Evolutionary conservation across 2,329 filamentous ascomycete species (phyloP), one percentile per base, ranked within the genome.

Genomic region (Mycosphaerella arachidis): DNA sequence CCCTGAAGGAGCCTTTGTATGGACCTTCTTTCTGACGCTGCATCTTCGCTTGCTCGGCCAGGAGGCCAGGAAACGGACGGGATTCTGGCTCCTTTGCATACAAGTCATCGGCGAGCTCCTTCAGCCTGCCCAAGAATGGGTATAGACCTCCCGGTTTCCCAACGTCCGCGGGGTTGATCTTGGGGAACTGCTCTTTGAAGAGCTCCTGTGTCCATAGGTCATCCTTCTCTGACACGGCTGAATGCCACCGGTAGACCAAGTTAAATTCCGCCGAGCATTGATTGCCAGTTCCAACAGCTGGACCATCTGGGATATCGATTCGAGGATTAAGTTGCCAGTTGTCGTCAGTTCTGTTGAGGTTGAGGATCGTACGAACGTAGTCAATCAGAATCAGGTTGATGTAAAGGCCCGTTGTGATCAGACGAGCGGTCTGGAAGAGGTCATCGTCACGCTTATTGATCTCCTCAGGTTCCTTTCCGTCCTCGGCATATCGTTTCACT

Each of bases 201-300:
- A 75, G 66, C 2, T 77, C 67, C 52, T 75, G 70, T 1, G 75
- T 75, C 78, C 78, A 82, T 20, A 74, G 68, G 58, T 79, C 79
- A 62, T 82, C 79, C 8, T 71, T 70, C 20, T 67, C 59, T 3
- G 76, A 79, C 4, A 81, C 73, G 4, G 76, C 72, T 37, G 75
- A 72, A 61, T 82, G 80, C 75, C 79, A 82, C 5, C 81, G 75
- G 63, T 83, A 83, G 8, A 82, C 72, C 30, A 83, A 70, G 63
- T 83, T 82, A 69, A 84, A 84, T 64, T 83, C 81, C 31, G 77
- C 76, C 3, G 76, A 77, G 46, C 81, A 78, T 61, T 82, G 80
- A 63, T 83, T 83, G 9, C 81, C 81, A 7, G 76, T 74, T 2
- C 76, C 80, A 29, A 75, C 68, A 1, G 75, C 71, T 20, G 74